A percentile compares a stretch with the other conserved stretches of the same genome.
Conservation (phyloP, 1,284 basidiomycete species). For the Malassezia nana region DNA sequence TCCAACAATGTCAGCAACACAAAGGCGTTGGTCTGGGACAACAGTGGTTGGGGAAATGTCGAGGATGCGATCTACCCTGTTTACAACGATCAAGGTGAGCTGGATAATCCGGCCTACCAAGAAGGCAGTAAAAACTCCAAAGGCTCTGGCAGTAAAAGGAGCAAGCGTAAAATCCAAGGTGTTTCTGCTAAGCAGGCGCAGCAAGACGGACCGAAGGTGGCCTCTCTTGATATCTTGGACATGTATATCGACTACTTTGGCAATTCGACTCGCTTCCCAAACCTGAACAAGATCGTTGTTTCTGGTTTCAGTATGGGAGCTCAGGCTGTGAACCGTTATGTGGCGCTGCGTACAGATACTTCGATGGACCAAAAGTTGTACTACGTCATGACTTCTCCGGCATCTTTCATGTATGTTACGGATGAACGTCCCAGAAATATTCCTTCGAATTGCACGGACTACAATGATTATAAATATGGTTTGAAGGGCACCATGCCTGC, state of each 20-base stretch:
- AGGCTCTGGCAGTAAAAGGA: not conserved
- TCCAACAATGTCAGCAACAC: constrained; percentile 8
- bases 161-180: constrained; percentile 1
- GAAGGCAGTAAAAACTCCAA: not conserved
- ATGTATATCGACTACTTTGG: constrained; percentile 26
- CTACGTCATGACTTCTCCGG: constrained; percentile 36
- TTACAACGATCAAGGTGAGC: constrained; percentile 5
- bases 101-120: constrained; percentile 6
- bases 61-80: constrained; percentile 22
- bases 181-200: not conserved
- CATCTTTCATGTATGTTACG: constrained; percentile 35
- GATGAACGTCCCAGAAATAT: constrained; percentile 10
- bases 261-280: constrained; percentile 27
- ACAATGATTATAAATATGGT: constrained; percentile 42
- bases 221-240: constrained; percentile 34
- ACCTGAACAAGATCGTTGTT: constrained; percentile 34
- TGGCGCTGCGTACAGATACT: constrained; percentile 23
- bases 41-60: constrained; percentile 32
- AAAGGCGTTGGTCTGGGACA: constrained; percentile 14
- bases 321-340: constrained; percentile 34
- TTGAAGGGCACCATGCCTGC: constrained; percentile 29
- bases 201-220: constrained; percentile 12
- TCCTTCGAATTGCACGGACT: constrained; percentile 14
- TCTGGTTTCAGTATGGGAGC: constrained; percentile 39
- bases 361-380: constrained; percentile 23